phyloP scores from a whole-genome alignment of 192 early-diverging fungal species.

The Haplosporangium gracile region DNA sequence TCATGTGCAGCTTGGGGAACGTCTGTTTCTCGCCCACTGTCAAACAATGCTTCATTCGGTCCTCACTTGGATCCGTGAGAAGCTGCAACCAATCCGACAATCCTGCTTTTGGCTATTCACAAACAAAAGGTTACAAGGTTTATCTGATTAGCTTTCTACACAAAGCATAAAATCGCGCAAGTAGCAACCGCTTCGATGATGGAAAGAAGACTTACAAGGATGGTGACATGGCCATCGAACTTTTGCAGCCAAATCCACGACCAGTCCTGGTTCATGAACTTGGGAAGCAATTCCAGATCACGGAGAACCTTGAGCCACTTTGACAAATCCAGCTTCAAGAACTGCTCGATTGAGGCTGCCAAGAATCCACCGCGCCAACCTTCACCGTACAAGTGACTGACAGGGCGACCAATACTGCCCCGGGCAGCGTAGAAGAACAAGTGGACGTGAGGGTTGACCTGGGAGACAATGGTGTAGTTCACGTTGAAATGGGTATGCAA shows the following conservation, averaged over 20 bases:
- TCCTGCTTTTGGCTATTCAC: conserved; percentile 66
- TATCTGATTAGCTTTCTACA: neutral
- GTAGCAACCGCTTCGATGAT: neutral
- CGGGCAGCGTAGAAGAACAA: conserved; percentile 89
- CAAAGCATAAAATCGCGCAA: neutral
- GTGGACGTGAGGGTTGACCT: conserved; percentile 91
- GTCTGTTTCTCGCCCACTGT: conserved; percentile 70
- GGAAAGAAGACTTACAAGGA: conserved; percentile 63
- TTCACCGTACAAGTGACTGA: conserved; percentile 74
- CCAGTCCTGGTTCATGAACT: conserved; percentile 82
- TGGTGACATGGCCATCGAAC: conserved; percentile 92
- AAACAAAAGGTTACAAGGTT: neutral
- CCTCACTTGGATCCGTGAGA: conserved; percentile 72
- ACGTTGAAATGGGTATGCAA: conserved; percentile 86
- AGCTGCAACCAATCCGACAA: conserved; percentile 74
- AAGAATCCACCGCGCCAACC: conserved; percentile 96
- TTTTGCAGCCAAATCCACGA: conserved; percentile 89
- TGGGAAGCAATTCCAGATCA: conserved; percentile 85
- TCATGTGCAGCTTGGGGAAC: conserved; percentile 85
- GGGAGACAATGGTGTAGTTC: conserved; percentile 86
- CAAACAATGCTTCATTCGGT: conserved; percentile 70
- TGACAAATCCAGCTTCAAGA: conserved; percentile 85
- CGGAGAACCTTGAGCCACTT: conserved; percentile 88
- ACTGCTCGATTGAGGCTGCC: conserved; percentile 80
- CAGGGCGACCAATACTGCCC: conserved; percentile 83